Conservation (phyloP, 176 grass and related monocot species). For the Oryza rufipogon region DNA sequence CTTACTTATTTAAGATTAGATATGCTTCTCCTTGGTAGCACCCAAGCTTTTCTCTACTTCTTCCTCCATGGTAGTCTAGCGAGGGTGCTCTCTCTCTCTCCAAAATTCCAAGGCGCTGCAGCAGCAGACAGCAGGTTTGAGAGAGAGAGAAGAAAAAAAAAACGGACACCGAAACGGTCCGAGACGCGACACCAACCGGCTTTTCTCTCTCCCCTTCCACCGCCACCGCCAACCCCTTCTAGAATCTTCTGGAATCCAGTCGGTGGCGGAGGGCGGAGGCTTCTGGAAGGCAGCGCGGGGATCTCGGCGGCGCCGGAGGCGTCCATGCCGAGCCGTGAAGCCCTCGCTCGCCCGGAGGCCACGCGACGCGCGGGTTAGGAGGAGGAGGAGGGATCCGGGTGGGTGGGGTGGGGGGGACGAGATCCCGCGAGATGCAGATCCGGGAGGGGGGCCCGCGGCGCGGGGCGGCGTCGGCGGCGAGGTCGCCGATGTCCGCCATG, state of each 20-base stretch:
- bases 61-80: no score
- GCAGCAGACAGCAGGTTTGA: not conserved
- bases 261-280: no score
- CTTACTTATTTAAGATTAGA: no score
- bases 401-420: not conserved
- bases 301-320: conserved; percentile 16
- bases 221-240: not conserved
- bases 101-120: conserved; percentile 3
- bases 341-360: not conserved
- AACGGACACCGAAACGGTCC: conserved; percentile 22
- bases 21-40: no score
- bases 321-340: conserved; percentile 29
- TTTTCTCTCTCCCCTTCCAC: not conserved
- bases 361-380: not conserved
- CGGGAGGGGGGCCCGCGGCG: conserved; percentile 66
- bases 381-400: conserved; percentile 1
- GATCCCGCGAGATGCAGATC: conserved; percentile 71
- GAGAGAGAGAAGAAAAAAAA: not conserved
- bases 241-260: conserved; percentile 40
- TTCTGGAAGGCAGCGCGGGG: not conserved
- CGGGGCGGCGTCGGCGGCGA: conserved; percentile 22
- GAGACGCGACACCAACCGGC: conserved; percentile 39
- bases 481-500: conserved; percentile 71
- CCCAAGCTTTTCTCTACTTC: no score
- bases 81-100: not conserved